phyloP scores from a whole-genome alignment of 768 basidiomycete species.

The Terana coerulea region DNA sequence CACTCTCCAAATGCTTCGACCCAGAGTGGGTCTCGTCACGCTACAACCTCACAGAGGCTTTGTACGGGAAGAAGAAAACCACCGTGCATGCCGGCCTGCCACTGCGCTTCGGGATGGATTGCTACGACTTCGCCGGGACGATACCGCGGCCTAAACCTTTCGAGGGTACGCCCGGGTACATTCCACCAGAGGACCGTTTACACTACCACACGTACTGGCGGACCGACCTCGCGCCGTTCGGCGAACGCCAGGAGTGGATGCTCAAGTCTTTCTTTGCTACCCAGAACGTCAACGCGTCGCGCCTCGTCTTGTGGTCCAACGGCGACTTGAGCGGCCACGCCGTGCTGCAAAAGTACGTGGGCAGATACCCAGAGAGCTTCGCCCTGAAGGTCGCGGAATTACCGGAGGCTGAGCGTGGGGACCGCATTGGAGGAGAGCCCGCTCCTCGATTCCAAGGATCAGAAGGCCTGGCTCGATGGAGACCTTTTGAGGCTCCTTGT shows the following conservation, averaged over 20 bases:
- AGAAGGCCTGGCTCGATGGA: conserved; percentile 91
- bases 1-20: conserved; percentile 75
- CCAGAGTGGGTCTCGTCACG: conserved; percentile 49
- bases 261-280: conserved; percentile 94
- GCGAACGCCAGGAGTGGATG: conserved; percentile 82
- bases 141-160: conserved; percentile 41
- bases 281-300: conserved; percentile 61
- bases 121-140: conserved; percentile 90
- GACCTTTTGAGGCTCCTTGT: conserved; percentile 87
- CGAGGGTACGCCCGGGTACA: conserved; percentile 4
- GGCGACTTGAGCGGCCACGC: conserved; percentile 58
- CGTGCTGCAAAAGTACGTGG: conserved; percentile 57
- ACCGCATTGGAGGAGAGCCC: conserved; percentile 71
- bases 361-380: conserved; percentile 66
- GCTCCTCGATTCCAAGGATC: conserved; percentile 60
- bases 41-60: conserved; percentile 64
- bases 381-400: conserved; percentile 70
- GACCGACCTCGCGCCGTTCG: conserved; percentile 79
- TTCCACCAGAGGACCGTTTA: conserved; percentile 35
- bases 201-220: conserved; percentile 95
- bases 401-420: conserved; percentile 55
- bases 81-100: conserved; percentile 80
- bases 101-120: conserved; percentile 79
- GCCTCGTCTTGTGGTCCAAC: conserved; percentile 90
- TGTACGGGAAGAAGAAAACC: conserved; percentile 60